phyloP scores from a whole-genome alignment of 805 yeast species.

The Zygotorulaspora chibaensis region DNA sequence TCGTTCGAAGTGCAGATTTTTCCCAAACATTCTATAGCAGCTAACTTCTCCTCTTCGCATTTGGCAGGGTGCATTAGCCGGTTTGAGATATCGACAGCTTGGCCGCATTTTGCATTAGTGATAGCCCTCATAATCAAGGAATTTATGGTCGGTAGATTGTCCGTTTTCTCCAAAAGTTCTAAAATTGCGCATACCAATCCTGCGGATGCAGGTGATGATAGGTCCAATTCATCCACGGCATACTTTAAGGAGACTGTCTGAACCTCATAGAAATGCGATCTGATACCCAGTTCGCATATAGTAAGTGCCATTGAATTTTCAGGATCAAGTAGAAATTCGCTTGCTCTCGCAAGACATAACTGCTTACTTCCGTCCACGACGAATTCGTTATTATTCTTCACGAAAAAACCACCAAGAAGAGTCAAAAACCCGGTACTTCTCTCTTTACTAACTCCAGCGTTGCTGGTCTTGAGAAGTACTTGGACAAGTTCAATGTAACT shows the following conservation, averaged over 20 bases:
- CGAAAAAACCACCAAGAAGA: slow-evolving; percentile 37
- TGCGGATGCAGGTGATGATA: neutral
- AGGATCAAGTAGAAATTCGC: slow-evolving; percentile 30
- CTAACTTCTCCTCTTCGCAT: slow-evolving; percentile 46
- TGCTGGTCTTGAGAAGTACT: slow-evolving; percentile 9
- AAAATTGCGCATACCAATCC: slow-evolving; percentile 17
- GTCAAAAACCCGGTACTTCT: slow-evolving; percentile 8
- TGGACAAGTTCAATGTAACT: slow-evolving; percentile 32
- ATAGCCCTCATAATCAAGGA: slow-evolving; percentile 40
- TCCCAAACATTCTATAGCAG: slow-evolving; percentile 52
- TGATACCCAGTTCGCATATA: slow-evolving; percentile 36
- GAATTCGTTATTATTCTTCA: slow-evolving; percentile 25
- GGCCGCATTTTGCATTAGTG: slow-evolving; percentile 19
- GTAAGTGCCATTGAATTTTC: slow-evolving; percentile 20
- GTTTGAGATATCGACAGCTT: slow-evolving; percentile 19
- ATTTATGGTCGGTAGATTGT: slow-evolving; percentile 44
- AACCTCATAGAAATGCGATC: slow-evolving; percentile 43
- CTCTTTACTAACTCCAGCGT: neutral
- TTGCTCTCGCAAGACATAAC: slow-evolving; percentile 38
- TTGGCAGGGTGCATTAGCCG: slow-evolving; percentile 29
- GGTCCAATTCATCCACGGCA: slow-evolving; percentile 15
- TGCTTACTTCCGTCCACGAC: slow-evolving; percentile 49
- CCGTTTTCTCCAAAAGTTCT: slow-evolving; percentile 24
- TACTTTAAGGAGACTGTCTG: slow-evolving; percentile 41
- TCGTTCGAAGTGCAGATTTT: slow-evolving; percentile 32